Evolutionary conservation across 192 early-diverging fungal genomes (phyloP), one percentile per base, ranked within the genome.

Genomic region (Globomyces pollinis-pini): DNA sequence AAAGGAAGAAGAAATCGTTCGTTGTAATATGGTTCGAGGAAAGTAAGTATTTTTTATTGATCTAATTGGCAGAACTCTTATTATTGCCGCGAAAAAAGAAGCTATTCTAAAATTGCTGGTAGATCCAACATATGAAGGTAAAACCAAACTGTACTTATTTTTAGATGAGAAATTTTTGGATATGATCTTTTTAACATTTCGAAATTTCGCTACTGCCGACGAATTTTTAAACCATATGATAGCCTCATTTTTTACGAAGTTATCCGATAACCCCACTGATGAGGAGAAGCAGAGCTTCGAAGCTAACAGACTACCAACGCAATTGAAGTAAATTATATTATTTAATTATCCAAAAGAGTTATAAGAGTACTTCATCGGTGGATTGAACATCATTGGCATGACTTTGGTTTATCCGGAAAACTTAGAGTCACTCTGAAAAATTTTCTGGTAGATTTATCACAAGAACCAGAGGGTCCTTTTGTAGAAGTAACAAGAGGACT

Each of bases 311-410:
- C 35, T 67, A 9, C 73, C 76, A 23, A 76, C 65, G 5, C 80
- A 83, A 44, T 31, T 42, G 65, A 50, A 73, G 79, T 81, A 68
- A 24, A 16, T 30, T 42, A 23, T 13, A n/a, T 43, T 5, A 12
- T 13, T 5, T 39, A 62, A 2, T 6, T 38, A n/a, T n/a, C n/a
- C n/a, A n/a, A n/a, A n/a, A 78, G 80, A 38, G 79, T 81, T n/a
- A 35, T 82, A 3, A 34, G 38, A 5, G 52, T 65, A 6, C 47
- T 79, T 23, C 66, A 64, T 23, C 65, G 65, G 58, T 83, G 81
- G 81, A 72, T 71, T 13, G 53, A 75, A 30, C 49, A 74, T 32
- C 74, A 79, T 50, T 83, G 78, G 73, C 76, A 77, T 45, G 81
- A 83, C 57, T 83, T 81, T 61, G 76, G 70, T 5, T 63, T 77